These are phyloP conservation scores for Podila verticillata DNA, from an alignment of 192 early-diverging fungal genomes.

Conservation along the genomic window DNA sequence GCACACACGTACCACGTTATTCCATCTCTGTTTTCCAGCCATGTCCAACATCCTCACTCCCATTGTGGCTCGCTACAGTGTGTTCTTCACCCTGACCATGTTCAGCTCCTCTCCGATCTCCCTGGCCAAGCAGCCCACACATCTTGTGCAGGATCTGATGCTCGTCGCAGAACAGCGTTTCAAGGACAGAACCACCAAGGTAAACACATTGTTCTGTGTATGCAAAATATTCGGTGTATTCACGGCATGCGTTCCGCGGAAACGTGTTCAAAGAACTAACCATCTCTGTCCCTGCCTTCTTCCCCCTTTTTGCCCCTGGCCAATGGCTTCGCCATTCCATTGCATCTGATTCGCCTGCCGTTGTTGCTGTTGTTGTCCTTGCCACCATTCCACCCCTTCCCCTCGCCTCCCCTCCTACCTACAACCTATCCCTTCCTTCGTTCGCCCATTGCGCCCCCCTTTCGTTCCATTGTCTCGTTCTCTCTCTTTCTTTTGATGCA, in stretches of 20 bases:
- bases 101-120: conserved; percentile 29
- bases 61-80: conserved; percentile 35
- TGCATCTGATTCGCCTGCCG: not conserved
- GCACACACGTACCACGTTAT: not conserved
- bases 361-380: not conserved
- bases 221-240: not conserved
- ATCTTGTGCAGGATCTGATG: conserved; percentile 28
- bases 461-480: not conserved
- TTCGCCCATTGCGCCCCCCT: not conserved
- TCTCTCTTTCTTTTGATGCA: not conserved
- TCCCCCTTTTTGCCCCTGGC: not conserved
- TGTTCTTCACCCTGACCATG: conserved; percentile 47
- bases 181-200: conserved; percentile 19
- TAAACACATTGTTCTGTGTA: not conserved
- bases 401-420: not conserved
- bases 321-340: not conserved
- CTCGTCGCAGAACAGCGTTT: conserved; percentile 24
- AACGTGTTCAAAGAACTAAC: not conserved
- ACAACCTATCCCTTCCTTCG: not conserved
- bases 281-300: not conserved
- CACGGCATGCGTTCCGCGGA: not conserved
- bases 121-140: conserved; percentile 24
- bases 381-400: not conserved
- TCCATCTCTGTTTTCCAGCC: not conserved
- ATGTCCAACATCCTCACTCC: conserved; percentile 43